Evolutionary conservation across 2,329 filamentous ascomycete genomes (phyloP), one percentile per base, ranked within the genome.

Genomic region (Simplicillium aogashimaense): DNA sequence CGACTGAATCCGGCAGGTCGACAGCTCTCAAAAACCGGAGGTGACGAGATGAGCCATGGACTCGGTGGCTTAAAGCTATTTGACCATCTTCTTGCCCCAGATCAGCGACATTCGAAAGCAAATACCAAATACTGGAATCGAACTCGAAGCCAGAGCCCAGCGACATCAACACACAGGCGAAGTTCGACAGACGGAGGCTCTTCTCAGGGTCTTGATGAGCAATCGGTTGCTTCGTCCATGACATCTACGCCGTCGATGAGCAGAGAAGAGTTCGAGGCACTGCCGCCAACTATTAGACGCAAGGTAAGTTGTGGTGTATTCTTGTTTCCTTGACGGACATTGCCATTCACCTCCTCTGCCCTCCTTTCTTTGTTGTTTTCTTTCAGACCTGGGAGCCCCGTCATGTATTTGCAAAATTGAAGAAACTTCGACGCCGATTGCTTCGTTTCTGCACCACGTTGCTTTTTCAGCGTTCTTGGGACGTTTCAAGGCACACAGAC

Each of bases 251-350:
- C 37, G 13, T 29, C 38, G 35, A 40, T 45, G 40, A 45, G 37
- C 15, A 45, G 35, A n/a, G 42, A 45, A 25, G 45, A 47, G 20
- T 49, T 46, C 14, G 39, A 41, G 14, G 40, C 43, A 16, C 34
- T 49, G 8, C 47, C 47, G 9, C 37, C 39, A 8, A 47, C 47
- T 4, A 47, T 49, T 39, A 45, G 44, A 35, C 46, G 47, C 41
- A 49, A 49, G 44, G 47, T 49, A 43, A 41, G 47, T 41, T 25
- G 25, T 38, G 6, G 5, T 10, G 13, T 29, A 18, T 32, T 33
- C 32, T 38, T 40, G 18, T 38, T 16, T 32, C 18, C 40, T 35
- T 11, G 28, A 16, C 36, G 29, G 25, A 31, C 13, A 15, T 4
- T 29, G 20, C 20, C 20, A 3, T 17, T 39, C 29, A n/a, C n/a